Base-by-base conservation (phyloP, 352 stramenopile species). In the Poterioochromonas sp. region DNA sequence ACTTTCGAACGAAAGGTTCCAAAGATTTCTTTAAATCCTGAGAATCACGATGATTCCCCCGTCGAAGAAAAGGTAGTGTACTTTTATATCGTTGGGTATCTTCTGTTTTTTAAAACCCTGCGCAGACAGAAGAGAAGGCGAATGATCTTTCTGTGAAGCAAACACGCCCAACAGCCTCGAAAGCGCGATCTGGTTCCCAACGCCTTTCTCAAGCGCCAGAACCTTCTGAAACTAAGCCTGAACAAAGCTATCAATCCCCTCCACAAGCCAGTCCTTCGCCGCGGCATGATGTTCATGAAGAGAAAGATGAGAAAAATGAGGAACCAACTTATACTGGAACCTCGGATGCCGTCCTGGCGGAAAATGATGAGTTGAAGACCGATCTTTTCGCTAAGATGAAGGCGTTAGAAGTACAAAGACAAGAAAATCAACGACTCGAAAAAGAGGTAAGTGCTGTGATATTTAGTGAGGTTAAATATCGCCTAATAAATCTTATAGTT, bases 1-100 rank as follows among this genome's bases (percentile, higher is more conserved):
- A 74, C 65, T 39, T 74, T 74, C n/a, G 47, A 58, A 26, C 47
- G 47, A 26, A 15, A 26, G 15, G 47, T 58, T 26, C 47, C 47
- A 15, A 58, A 58, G 47, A 58, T 26, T 26, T n/a, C n/a, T n/a
- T n/a, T n/a, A n/a, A 26, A 58, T 58, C 15, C 47, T 26, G 47
- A 58, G 15, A 26, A 58, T 26, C 15, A 58, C 15, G 15, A 58
- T 26, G 47, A 58, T 26, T 26, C 47, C 15, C 47, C 15, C 15
- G 15, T 26, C 47, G 47, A 58, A 58, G 15, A 58, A 58, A 15
- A 15, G 47, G 15, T 26, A 26, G 15, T 26, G 26, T 15, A 58
- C 15, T 58, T 26, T 26, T 58, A 58, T 26, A 15, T 26, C 47
- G 47, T 26, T 26, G 47, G 26, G 47, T 15, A 15, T 15, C 26